These are phyloP conservation scores for Amoeboaphelidium protococcarum DNA, from an alignment of 371 early-diverging fungal genomes.

Conservation along the genomic window DNA sequence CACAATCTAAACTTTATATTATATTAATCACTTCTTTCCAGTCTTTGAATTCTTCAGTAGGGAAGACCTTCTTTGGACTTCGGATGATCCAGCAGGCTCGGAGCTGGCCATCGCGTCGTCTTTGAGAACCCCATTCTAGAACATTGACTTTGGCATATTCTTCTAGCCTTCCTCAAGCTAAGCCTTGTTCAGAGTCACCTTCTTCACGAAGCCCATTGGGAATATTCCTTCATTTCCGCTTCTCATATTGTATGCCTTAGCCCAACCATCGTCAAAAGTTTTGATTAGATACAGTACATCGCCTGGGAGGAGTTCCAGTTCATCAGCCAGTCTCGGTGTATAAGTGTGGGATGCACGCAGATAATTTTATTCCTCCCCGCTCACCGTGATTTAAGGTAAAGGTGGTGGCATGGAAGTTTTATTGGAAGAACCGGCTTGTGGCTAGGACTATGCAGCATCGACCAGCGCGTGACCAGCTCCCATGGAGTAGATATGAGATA, in stretches of 20 bases:
- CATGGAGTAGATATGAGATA: neutral
- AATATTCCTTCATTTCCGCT: neutral
- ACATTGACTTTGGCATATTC: too few species aligned
- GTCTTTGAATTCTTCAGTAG: too few species aligned
- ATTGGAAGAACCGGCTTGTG: too few species aligned
- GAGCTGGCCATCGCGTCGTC: too few species aligned
- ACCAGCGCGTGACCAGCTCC: neutral
- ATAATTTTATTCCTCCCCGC: neutral
- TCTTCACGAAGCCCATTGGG: neutral
- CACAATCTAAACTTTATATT: too few species aligned
- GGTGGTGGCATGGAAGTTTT: too few species aligned
- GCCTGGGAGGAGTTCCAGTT: neutral
- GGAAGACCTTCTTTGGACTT: too few species aligned
- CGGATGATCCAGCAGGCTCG: too few species aligned
- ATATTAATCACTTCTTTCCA: too few species aligned
- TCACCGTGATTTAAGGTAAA: neutral
- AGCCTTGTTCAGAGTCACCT: neutral
- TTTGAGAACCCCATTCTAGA: too few species aligned
- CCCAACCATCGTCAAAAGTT: neutral
- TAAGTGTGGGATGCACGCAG: neutral
- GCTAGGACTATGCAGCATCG: neutral
- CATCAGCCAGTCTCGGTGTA: neutral
- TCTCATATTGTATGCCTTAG: neutral
- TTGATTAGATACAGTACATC: neutral
- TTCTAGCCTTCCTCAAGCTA: too few species aligned